Evolutionary conservation across 495 filamentous ascomycete genomes (phyloP).

Genomic region (Aspergillus nidulans): DNA sequence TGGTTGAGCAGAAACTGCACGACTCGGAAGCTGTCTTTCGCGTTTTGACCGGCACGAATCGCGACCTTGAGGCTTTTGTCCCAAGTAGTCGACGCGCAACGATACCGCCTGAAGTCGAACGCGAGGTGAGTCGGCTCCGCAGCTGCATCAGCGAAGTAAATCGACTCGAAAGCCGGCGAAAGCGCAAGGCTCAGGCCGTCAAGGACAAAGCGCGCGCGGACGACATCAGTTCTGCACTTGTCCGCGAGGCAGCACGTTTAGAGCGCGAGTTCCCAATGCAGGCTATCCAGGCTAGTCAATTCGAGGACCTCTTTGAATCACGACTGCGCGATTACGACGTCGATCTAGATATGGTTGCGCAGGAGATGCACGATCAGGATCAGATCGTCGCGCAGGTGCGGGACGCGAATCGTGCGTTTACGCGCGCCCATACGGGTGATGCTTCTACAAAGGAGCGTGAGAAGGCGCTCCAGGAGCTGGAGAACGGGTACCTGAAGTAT

Average conservation of each 20-base stretch:
- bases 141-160: constrained; percentile 76
- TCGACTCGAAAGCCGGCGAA: constrained; percentile 71
- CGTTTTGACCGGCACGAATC: constrained; percentile 71
- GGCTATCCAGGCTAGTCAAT: constrained; percentile 76
- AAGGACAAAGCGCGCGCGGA: constrained; percentile 76
- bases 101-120: constrained; percentile 75
- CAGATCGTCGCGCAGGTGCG: constrained; percentile 61
- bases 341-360: constrained; percentile 62
- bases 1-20: constrained; percentile 74
- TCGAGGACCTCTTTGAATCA: constrained; percentile 85
- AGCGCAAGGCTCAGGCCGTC: constrained; percentile 68
- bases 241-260: constrained; percentile 75
- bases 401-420: constrained; percentile 75
- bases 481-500: constrained; percentile 91
- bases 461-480: constrained; percentile 77
- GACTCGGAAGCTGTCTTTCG: constrained; percentile 69
- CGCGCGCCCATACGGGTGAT: constrained; percentile 63
- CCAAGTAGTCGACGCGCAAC: constrained; percentile 74
- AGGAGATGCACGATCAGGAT: constrained; percentile 74
- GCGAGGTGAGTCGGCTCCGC: constrained; percentile 68
- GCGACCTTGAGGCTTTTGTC: constrained; percentile 80
- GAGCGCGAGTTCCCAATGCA: constrained; percentile 85
- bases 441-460: constrained; percentile 74
- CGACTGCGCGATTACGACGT: constrained; percentile 74
- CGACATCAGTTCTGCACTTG: constrained; percentile 79